A percentile compares a stretch with the other conserved stretches of the same genome.
phyloP scores from a whole-genome alignment of 75 land plant genomes.

The Larix kaempferi region DNA sequence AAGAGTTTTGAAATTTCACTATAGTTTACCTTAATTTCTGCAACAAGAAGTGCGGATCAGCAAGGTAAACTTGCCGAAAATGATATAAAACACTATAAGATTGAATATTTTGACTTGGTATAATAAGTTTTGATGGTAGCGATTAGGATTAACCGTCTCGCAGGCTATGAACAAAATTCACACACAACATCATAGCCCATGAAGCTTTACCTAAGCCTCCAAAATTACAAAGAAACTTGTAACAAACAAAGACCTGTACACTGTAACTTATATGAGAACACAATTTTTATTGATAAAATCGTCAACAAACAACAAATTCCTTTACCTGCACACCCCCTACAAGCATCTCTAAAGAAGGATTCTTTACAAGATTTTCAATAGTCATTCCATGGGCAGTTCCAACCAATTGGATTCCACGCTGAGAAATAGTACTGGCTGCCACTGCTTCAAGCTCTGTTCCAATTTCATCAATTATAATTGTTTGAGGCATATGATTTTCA shows the following conservation, averaged over 20 bases:
- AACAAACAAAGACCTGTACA: neutral
- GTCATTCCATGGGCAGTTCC: slow-evolving; percentile 97
- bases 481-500: slow-evolving; percentile 98
- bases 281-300: no score
- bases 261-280: neutral
- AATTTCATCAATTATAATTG: slow-evolving; percentile 96
- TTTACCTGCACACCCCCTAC: slow-evolving; percentile 97
- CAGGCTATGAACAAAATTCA: neutral
- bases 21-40: no score
- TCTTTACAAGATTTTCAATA: slow-evolving; percentile 87
- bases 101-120: no score
- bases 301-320: neutral
- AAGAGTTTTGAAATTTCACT: no score
- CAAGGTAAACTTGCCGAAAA: no score
- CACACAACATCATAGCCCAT: neutral
- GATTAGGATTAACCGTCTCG: neutral
- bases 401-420: slow-evolving; percentile 96
- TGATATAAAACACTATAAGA: no score
- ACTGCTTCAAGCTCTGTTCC: slow-evolving; percentile 94
- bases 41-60: no score
- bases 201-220: neutral
- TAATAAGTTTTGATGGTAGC: no score
- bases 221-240: neutral
- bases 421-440: slow-evolving; percentile 98
- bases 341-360: slow-evolving; percentile 83